Conservation (phyloP, 192 early-diverging fungal genomes). For the Podila epigama region DNA sequence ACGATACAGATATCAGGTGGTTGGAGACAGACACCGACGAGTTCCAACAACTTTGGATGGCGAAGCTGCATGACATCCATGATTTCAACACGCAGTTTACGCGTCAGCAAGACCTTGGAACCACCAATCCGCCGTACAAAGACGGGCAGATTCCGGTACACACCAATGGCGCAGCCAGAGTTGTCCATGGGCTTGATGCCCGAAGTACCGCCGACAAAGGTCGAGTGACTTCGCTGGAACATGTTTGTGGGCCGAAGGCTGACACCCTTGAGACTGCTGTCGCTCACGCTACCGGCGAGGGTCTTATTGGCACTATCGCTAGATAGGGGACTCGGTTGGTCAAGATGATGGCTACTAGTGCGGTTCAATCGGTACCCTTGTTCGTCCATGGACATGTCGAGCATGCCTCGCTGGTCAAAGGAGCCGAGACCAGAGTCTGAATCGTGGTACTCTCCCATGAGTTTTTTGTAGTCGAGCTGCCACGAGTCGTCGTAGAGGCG, state of each 20-base stretch:
- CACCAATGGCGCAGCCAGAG: constrained; percentile 36
- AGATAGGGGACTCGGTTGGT: neutral
- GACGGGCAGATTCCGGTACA: constrained; percentile 43
- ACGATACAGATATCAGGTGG: constrained; percentile 49
- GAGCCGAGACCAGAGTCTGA: constrained; percentile 10
- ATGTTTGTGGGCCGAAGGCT: constrained; percentile 16
- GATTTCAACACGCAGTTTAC: constrained; percentile 31
- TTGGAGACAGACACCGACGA: constrained; percentile 51
- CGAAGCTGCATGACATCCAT: constrained; percentile 53
- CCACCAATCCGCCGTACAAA: constrained; percentile 46
- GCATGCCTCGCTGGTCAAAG: neutral
- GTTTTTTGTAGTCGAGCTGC: constrained; percentile 42
- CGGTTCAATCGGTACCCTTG: neutral
- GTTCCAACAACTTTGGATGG: constrained; percentile 50
- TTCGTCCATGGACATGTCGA: neutral
- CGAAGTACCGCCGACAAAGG: constrained; percentile 32
- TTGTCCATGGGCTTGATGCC: constrained; percentile 44
- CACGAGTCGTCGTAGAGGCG: constrained; percentile 42
- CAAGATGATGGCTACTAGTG: neutral
- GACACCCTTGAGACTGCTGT: neutral
- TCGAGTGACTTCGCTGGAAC: constrained; percentile 44
- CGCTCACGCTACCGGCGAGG: no score
- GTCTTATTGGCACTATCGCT: no score
- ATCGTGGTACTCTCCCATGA: constrained; percentile 43
- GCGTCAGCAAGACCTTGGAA: constrained; percentile 28